These are phyloP conservation scores for Candida suzukii DNA, from an alignment of 805 yeast genomes.

Conservation along the genomic window DNA sequence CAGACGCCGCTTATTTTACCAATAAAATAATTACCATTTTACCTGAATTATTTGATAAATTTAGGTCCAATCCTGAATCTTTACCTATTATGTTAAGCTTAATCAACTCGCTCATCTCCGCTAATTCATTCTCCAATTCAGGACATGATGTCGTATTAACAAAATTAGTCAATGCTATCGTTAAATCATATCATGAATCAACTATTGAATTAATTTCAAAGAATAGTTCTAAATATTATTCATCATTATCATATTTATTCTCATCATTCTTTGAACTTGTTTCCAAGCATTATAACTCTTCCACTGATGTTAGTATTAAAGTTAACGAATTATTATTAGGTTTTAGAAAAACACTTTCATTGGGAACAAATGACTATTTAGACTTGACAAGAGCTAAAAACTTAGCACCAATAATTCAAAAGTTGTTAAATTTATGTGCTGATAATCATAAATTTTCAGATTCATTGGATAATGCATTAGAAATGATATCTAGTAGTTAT, in stretches of 20 bases:
- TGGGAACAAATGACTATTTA: not conserved
- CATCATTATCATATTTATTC: conserved; percentile 15
- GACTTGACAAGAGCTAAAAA: not conserved
- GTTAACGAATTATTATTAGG: conserved; percentile 14
- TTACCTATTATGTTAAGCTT: conserved; percentile 7
- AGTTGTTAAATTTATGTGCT: not conserved
- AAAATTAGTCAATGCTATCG: conserved; percentile 7
- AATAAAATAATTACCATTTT: conserved; percentile 10
- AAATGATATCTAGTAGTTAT: not conserved
- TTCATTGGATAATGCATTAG: not conserved
- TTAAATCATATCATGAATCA: conserved; percentile 16
- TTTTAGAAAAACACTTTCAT: conserved; percentile 2
- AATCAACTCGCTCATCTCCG: conserved; percentile 8
- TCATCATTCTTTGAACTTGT: conserved; percentile 10
- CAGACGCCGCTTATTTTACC: conserved; percentile 10
- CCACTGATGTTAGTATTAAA: conserved; percentile 11
- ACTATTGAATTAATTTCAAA: conserved; percentile 7
- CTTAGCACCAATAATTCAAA: not conserved
- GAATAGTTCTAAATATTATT: conserved; percentile 8
- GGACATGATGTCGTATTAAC: conserved; percentile 7
- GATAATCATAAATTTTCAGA: not conserved
- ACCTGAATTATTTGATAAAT: conserved; percentile 13
- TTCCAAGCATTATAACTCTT: conserved; percentile 4
- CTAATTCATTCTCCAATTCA: conserved; percentile 10
- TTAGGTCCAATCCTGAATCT: conserved; percentile 5